Conservation (phyloP, 179 eudicot genomes). For the Actinidia polygama region DNA sequence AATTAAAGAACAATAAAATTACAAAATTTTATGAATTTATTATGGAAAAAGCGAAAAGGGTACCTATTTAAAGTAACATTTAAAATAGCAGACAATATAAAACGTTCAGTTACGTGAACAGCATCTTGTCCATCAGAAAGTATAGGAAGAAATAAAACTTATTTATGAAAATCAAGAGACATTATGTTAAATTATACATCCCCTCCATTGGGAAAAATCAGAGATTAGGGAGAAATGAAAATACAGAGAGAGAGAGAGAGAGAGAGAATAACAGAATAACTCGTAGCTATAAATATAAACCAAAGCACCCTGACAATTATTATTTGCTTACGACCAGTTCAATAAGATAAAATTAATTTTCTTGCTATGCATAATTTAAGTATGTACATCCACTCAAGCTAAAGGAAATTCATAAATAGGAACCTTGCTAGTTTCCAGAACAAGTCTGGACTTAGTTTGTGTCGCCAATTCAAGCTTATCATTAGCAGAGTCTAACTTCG, state of each 20-base stretch:
- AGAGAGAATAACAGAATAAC: conserved; percentile 3
- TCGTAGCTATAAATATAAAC: not conserved
- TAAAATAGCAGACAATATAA: not conserved
- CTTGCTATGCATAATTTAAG: not conserved
- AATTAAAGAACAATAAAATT: not conserved
- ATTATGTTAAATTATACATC: not conserved
- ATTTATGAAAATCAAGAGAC: not conserved
- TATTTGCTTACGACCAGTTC: conserved; percentile 7
- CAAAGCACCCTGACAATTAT: not conserved
- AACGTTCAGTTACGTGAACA: not conserved
- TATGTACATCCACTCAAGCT: conserved; percentile 4
- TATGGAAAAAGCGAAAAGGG: not conserved
- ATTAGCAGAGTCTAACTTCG: conserved; percentile 53
- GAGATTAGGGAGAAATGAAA: not conserved
- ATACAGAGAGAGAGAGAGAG: conserved; percentile 4
- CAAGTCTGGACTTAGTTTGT: conserved; percentile 42
- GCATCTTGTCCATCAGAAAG: not conserved
- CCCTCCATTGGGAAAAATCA: not conserved
- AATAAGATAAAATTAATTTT: not conserved
- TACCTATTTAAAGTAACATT: not conserved
- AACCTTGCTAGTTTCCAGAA: conserved; percentile 67
- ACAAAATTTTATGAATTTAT: not conserved
- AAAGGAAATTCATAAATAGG: not conserved
- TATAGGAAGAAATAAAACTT: conserved; percentile 3
- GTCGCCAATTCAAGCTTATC: conserved; percentile 55